A percentile compares a stretch with the other conserved stretches of the same genome.
These are phyloP conservation scores for Fusarium incarnatum DNA, from an alignment of 2,329 filamentous ascomycete genomes.

Conservation along the genomic window DNA sequence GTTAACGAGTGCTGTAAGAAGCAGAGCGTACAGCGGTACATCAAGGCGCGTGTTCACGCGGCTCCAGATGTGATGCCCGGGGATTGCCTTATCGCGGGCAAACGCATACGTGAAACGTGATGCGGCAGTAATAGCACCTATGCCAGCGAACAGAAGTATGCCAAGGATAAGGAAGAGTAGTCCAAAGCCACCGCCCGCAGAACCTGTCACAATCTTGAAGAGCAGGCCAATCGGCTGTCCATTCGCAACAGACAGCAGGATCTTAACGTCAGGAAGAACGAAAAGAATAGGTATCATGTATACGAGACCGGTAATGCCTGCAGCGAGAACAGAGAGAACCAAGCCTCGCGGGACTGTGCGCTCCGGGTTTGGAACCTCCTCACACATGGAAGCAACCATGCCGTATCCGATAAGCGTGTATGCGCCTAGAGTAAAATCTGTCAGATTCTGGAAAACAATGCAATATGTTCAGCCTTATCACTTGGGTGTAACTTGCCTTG, in stretches of 20 bases:
- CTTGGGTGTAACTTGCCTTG: conserved; percentile 50
- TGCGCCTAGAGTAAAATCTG: conserved; percentile 25
- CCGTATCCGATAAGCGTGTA: conserved; percentile 61
- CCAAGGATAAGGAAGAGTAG: conserved; percentile 81
- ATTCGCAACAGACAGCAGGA: conserved; percentile 74
- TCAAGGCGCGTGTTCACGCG: conserved; percentile 73
- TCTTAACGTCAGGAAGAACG: conserved; percentile 74
- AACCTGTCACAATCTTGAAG: conserved; percentile 81
- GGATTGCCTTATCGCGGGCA: conserved; percentile 79
- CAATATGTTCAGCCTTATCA: no score
- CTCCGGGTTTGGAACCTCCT: conserved; percentile 70
- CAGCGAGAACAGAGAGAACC: conserved; percentile 73
- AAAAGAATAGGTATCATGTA: conserved; percentile 82
- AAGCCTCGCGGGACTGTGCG: conserved; percentile 74
- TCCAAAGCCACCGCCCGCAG: conserved; percentile 75
- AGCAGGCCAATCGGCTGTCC: conserved; percentile 80
- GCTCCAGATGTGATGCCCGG: conserved; percentile 74
- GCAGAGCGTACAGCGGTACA: conserved; percentile 76
- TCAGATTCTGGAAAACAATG: no score
- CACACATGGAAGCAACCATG: conserved; percentile 65
- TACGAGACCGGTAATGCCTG: conserved; percentile 69
- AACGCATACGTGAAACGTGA: conserved; percentile 81
- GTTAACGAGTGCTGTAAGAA: conserved; percentile 75
- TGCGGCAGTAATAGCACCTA: conserved; percentile 79
- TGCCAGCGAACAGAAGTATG: conserved; percentile 80